Evolutionary conservation across 2,329 filamentous ascomycete genomes (phyloP).

Genomic region (Cadophora sp.): DNA sequence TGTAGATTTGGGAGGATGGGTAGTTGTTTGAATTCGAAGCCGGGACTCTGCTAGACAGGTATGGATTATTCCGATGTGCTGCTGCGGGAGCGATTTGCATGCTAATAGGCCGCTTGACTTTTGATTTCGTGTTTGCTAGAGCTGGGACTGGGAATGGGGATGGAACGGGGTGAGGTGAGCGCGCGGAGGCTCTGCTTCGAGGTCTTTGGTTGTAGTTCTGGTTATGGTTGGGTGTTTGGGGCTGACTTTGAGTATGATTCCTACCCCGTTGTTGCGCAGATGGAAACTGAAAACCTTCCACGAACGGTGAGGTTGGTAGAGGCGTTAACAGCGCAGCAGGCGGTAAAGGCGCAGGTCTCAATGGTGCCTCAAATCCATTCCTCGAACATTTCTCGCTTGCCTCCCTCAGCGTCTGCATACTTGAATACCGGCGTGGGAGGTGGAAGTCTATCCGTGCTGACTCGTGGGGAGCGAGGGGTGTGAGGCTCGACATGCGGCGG

Average conservation of each 20-base stretch:
- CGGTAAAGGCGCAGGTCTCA: not conserved
- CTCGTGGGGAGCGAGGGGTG: constrained; percentile 26
- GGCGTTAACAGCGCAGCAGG: not conserved
- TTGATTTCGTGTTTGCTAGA: constrained; percentile 32
- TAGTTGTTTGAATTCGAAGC: constrained; percentile 45
- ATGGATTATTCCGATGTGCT: constrained; percentile 4
- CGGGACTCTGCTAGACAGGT: not conserved
- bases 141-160: constrained; percentile 19
- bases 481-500: constrained; percentile 33
- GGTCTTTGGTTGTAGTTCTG: not conserved
- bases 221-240: not conserved
- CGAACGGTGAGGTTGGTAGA: not conserved
- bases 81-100: constrained; percentile 31
- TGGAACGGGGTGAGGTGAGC: not conserved
- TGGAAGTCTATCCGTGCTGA: constrained; percentile 30
- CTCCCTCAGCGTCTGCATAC: constrained; percentile 29
- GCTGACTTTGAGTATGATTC: not conserved
- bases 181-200: constrained; percentile 4
- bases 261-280: not conserved
- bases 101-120: constrained; percentile 35
- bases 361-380: not conserved
- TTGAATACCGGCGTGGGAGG: constrained; percentile 35
- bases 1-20: constrained; percentile 43
- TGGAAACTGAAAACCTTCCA: not conserved
- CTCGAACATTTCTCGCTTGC: constrained; percentile 7